These are phyloP conservation scores for Botrytis porri DNA, from an alignment of 2,329 filamentous ascomycete species.

Conservation along the genomic window DNA sequence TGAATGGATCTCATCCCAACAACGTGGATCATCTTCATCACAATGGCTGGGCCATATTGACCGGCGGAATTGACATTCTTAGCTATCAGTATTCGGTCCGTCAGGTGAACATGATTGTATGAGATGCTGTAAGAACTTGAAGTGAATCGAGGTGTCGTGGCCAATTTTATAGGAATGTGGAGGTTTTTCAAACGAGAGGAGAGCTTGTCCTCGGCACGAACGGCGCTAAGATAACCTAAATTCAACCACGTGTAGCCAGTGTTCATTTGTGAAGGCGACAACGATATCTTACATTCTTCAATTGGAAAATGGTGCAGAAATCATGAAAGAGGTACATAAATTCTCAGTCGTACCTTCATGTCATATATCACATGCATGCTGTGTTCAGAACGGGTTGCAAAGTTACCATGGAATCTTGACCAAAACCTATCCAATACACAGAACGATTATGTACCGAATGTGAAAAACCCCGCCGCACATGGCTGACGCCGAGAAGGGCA, in stretches of 20 bases:
- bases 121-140: not conserved
- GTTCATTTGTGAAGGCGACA: not conserved
- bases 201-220: constrained; percentile 3
- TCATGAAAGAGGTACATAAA: not conserved
- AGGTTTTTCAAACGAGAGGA: not conserved
- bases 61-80: not conserved
- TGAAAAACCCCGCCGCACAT: not conserved
- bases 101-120: constrained; percentile 6
- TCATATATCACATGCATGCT: not conserved
- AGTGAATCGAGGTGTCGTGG: not conserved
- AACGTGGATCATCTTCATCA: constrained; percentile 12
- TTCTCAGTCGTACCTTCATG: not conserved
- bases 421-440: constrained; percentile 1
- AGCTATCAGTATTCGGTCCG: constrained; percentile 7
- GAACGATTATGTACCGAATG: not conserved
- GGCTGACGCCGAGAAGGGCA: not conserved
- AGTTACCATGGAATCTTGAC: not conserved
- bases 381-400: not conserved
- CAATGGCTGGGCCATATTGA: not conserved
- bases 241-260: constrained; percentile 10
- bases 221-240: constrained; percentile 11
- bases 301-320: not conserved
- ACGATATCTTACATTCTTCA: not conserved
- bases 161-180: not conserved
- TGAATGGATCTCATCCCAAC: constrained; percentile 15